Evolutionary conservation across 345 rosid species (phyloP).

Genomic region (Kernera saxatilis): DNA sequence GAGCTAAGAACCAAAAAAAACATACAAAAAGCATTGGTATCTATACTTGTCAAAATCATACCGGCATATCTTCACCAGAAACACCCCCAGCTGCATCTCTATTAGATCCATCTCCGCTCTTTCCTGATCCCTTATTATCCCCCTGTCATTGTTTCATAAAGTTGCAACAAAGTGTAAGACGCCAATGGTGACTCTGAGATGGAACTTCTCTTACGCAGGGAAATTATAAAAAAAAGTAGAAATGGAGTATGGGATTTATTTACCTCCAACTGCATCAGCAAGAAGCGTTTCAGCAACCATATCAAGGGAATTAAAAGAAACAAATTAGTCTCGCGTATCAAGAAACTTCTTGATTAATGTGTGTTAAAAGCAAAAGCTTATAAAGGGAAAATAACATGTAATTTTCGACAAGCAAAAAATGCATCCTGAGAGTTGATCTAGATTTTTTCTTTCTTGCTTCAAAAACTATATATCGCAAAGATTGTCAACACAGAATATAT

Average conservation of each 20-base stretch:
- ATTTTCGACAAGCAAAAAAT: not conserved
- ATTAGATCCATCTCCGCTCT: slow-evolving; percentile 56
- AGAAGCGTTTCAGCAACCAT: slow-evolving; percentile 15
- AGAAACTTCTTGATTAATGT: not conserved
- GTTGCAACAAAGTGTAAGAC: not conserved
- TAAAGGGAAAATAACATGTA: not conserved
- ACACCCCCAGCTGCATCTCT: slow-evolving; percentile 50
- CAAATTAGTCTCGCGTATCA: not conserved
- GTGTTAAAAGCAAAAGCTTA: not conserved
- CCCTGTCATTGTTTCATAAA: slow-evolving; percentile 47
- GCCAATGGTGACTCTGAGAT: not conserved
- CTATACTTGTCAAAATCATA: slow-evolving; percentile 4
- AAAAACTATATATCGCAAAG: not conserved
- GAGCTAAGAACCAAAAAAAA: not conserved
- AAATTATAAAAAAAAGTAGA: not conserved
- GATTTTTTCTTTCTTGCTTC: not conserved
- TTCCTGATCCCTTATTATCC: slow-evolving; percentile 62
- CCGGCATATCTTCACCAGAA: slow-evolving; percentile 53
- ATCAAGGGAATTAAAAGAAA: slow-evolving; percentile 1
- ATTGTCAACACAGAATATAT: not conserved
- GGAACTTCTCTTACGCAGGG: not conserved
- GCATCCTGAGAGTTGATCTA: not conserved
- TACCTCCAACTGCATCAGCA: slow-evolving; percentile 65
- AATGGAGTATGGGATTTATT: slow-evolving; percentile 5
- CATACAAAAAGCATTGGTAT: not conserved